A percentile compares a stretch with the other conserved stretches of the same genome.
Evolutionary conservation across 2,329 filamentous ascomycete species (phyloP).

Genomic region (Penicillium sp.): DNA sequence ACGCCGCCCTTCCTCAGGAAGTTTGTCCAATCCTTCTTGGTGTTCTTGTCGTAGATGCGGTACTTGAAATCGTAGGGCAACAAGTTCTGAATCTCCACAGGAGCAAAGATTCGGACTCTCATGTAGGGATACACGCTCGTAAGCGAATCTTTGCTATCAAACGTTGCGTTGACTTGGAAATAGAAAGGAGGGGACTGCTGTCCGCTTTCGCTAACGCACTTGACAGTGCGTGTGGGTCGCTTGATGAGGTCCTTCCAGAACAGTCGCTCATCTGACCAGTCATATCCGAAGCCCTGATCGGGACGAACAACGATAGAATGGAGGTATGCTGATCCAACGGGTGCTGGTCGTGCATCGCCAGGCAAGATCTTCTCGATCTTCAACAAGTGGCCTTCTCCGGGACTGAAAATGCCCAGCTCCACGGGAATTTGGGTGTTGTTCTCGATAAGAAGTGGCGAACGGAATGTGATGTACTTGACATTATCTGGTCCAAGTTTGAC

Average conservation of each 20-base stretch:
- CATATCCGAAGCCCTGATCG: conserved; percentile 93
- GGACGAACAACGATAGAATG: conserved; percentile 86
- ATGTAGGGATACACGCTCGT: conserved; percentile 89
- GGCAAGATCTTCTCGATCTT: conserved; percentile 98
- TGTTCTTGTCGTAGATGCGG: conserved; percentile 97
- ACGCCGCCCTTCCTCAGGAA: conserved; percentile 95
- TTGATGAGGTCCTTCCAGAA: conserved; percentile 93
- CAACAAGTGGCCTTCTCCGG: conserved; percentile 80
- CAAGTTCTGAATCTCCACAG: conserved; percentile 90
- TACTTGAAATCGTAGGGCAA: conserved; percentile 99
- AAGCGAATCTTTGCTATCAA: conserved; percentile 78
- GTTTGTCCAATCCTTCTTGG: conserved; percentile 98
- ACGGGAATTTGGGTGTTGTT: conserved; percentile 97
- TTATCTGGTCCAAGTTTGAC: conserved; percentile 90
- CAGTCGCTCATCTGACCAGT: conserved; percentile 85
- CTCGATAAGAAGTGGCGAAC: conserved; percentile 87
- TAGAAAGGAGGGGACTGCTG: conserved; percentile 81
- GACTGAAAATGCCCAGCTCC: conserved; percentile 87
- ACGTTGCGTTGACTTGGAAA: conserved; percentile 89
- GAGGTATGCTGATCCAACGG: conserved; percentile 86
- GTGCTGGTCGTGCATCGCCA: conserved; percentile 83
- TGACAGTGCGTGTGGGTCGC: conserved; percentile 78
- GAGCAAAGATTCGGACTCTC: conserved; percentile 86
- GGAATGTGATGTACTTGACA: conserved; percentile 95
- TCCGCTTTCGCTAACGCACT: conserved; percentile 81